Evolutionary conservation across 1,284 basidiomycete genomes (phyloP).

Genomic region (Fistulinella cinereoalba): DNA sequence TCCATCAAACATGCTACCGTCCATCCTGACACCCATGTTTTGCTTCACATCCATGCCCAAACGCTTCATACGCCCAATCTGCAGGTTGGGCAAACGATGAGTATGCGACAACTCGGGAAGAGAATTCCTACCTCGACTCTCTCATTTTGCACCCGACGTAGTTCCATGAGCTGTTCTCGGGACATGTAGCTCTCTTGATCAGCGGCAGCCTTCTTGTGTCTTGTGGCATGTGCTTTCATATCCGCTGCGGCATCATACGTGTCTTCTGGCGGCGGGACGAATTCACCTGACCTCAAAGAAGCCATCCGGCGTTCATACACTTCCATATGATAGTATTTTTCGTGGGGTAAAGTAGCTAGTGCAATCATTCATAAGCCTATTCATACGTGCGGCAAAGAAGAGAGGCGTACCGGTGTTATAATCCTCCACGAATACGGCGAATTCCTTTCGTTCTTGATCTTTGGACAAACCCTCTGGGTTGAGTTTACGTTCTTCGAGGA

Average conservation of each 20-base stretch:
- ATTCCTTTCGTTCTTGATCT: slow-evolving; percentile 82
- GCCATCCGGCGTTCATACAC: slow-evolving; percentile 79
- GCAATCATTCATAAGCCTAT: background rate
- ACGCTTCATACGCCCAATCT: slow-evolving; percentile 79
- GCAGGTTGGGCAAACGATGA: slow-evolving; percentile 3
- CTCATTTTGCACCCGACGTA: slow-evolving; percentile 79
- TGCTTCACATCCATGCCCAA: slow-evolving; percentile 80
- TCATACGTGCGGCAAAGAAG: background rate
- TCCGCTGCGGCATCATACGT: slow-evolving; percentile 79
- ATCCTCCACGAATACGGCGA: slow-evolving; percentile 76
- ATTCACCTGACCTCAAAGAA: slow-evolving; percentile 76
- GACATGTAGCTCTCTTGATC: slow-evolving; percentile 73
- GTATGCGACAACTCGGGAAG: background rate
- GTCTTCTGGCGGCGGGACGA: slow-evolving; percentile 63
- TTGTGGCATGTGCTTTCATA: slow-evolving; percentile 66
- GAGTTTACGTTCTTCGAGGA: slow-evolving; percentile 83
- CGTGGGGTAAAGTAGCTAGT: slow-evolving; percentile 84
- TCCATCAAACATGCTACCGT: slow-evolving; percentile 53
- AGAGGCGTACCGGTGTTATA: slow-evolving; percentile 74
- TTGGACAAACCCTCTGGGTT: slow-evolving; percentile 85
- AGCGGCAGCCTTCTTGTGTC: slow-evolving; percentile 59
- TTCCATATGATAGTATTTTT: slow-evolving; percentile 89
- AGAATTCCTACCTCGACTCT: slow-evolving; percentile 58
- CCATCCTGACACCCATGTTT: slow-evolving; percentile 81
- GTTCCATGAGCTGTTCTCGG: slow-evolving; percentile 73